phyloP scores from a whole-genome alignment of 176 grass and related monocot species.

The Musa beccarii region DNA sequence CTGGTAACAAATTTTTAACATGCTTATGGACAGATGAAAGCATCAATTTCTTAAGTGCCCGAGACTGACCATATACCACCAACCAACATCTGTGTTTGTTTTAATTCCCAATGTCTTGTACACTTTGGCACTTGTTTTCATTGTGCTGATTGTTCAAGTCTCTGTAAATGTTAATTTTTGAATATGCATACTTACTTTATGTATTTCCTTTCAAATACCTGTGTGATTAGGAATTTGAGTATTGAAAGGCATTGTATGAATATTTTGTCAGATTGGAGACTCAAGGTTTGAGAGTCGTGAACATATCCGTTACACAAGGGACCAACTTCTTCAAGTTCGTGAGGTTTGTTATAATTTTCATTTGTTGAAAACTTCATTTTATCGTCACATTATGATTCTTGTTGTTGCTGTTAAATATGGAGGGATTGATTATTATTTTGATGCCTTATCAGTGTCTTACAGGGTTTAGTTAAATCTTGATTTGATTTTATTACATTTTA shows the following conservation, averaged over 20 bases:
- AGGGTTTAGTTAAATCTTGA: neutral
- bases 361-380: neutral
- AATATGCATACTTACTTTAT: neutral
- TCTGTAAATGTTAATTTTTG: neutral
- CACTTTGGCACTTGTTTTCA: neutral
- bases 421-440: neutral
- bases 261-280: conserved; percentile 14
- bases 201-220: neutral
- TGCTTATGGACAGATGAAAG: neutral
- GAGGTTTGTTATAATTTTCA: neutral
- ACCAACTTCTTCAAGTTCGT: conserved; percentile 15
- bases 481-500: neutral
- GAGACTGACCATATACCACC: no score
- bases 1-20: neutral
- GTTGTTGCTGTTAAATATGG: neutral
- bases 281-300: conserved; percentile 6
- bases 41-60: neutral
- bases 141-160: neutral
- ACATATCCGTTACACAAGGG: conserved; percentile 1
- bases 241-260: neutral
- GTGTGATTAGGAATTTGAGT: neutral
- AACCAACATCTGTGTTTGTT: neutral
- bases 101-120: neutral
- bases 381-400: neutral
- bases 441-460: neutral